Evolutionary conservation across 805 yeast genomes (phyloP).

Genomic region (Hanseniaspora clermontiae): DNA sequence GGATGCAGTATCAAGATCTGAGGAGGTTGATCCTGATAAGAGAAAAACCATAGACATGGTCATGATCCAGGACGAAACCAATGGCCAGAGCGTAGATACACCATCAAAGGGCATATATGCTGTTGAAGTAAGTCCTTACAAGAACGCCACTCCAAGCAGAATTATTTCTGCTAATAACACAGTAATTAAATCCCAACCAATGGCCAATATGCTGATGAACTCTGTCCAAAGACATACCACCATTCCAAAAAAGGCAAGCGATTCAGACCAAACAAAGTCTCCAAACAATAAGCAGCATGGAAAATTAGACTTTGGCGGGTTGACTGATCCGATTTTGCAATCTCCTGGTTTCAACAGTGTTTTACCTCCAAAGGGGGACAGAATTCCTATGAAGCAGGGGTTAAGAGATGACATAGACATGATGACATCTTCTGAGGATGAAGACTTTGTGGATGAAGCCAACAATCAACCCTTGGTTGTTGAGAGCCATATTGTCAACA

Average conservation of each 20-base stretch:
- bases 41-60: constrained; percentile 28
- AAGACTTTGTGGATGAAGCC: constrained; percentile 17
- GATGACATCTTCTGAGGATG: constrained; percentile 16
- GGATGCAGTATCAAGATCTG: constrained; percentile 30
- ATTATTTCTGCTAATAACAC: constrained; percentile 21
- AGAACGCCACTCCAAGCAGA: constrained; percentile 19
- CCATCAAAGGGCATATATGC: background rate
- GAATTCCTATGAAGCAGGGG: constrained; percentile 28
- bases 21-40: constrained; percentile 29
- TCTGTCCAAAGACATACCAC: constrained; percentile 20
- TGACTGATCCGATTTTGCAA: constrained; percentile 2
- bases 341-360: constrained; percentile 21
- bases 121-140: background rate
- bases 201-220: constrained; percentile 20
- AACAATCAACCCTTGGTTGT: background rate
- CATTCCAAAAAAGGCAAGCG: constrained; percentile 18
- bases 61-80: constrained; percentile 9
- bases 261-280: background rate
- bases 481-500: background rate
- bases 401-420: constrained; percentile 16
- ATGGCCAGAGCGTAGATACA: background rate
- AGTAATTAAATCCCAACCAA: constrained; percentile 15
- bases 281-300: constrained; percentile 4
- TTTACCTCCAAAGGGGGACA: constrained; percentile 25
- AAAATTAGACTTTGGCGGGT: constrained; percentile 6